These are phyloP conservation scores for Pythium rishiriense DNA, from an alignment of 352 stramenopile species.

Conservation along the genomic window DNA sequence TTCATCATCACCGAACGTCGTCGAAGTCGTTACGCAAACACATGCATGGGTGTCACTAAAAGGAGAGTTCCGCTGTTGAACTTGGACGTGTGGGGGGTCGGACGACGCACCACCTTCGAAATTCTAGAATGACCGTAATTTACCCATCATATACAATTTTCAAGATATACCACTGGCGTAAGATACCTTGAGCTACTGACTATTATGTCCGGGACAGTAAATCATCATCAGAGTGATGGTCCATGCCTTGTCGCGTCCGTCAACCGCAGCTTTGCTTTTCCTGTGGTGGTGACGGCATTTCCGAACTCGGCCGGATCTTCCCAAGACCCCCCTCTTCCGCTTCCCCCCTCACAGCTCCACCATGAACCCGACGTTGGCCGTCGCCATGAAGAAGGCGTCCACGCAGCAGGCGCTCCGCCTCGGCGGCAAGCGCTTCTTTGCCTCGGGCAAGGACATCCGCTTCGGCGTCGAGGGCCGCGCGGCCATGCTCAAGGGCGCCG, in stretches of 20 bases:
- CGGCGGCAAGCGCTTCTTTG: constrained; percentile 67
- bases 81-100: constrained; percentile 4
- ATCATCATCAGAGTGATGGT: constrained; percentile 13
- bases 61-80: constrained; percentile 11
- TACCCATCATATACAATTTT: constrained; percentile 8
- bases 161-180: constrained; percentile 6
- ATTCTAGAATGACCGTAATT: constrained; percentile 23
- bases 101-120: constrained; percentile 3
- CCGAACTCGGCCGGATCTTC: constrained; percentile 34
- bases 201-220: constrained; percentile 21
- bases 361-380: constrained; percentile 74
- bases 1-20: not conserved
- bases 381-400: constrained; percentile 68
- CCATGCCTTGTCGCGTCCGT: constrained; percentile 13
- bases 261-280: constrained; percentile 14
- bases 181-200: not conserved
- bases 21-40: constrained; percentile 9
- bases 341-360: constrained; percentile 13
- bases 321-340: constrained; percentile 13
- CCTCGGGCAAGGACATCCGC: constrained; percentile 98
- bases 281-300: constrained; percentile 31
- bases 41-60: constrained; percentile 7
- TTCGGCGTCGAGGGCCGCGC: constrained; percentile 98
- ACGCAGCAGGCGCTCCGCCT: constrained; percentile 33
- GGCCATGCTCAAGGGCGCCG: constrained; percentile 98